Percentiles rank a stretch among this genome's conserved stretches.
These are phyloP conservation scores for Umbelopsis isabellina DNA, from an alignment of 192 early-diverging fungal species.

Conservation along the genomic window DNA sequence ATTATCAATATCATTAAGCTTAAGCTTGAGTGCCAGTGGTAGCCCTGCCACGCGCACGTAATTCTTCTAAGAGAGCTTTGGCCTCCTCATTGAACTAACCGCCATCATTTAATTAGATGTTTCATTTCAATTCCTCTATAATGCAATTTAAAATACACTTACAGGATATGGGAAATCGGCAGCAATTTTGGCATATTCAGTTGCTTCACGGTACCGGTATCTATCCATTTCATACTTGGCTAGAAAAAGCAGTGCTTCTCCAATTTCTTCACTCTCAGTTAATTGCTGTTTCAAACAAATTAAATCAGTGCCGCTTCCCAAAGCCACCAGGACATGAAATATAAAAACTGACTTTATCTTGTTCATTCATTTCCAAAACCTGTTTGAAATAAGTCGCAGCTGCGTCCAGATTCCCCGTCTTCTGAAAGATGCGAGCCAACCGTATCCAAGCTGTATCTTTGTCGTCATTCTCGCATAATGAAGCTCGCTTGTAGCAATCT, in stretches of 20 bases:
- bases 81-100: conserved; percentile 37
- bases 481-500: conserved; percentile 74
- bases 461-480: conserved; percentile 54
- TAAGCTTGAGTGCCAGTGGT: neutral
- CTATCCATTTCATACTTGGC: conserved; percentile 36
- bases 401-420: conserved; percentile 48
- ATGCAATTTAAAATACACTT: neutral
- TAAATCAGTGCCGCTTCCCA: neutral
- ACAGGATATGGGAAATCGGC: conserved; percentile 37
- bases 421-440: conserved; percentile 64
- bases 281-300: neutral
- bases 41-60: conserved; percentile 7
- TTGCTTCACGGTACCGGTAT: conserved; percentile 43
- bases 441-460: conserved; percentile 51
- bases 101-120: neutral
- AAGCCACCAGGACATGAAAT: neutral
- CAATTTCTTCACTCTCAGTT: conserved; percentile 29
- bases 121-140: neutral
- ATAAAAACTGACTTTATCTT: conserved; percentile 1
- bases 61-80: conserved; percentile 26
- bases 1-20: neutral
- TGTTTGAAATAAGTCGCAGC: conserved; percentile 60
- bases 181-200: conserved; percentile 41
- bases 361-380: conserved; percentile 2
- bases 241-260: conserved; percentile 29